Conservation (phyloP, 225 moss, liverwort and hornwort genomes). For the Bryum argenteum region DNA sequence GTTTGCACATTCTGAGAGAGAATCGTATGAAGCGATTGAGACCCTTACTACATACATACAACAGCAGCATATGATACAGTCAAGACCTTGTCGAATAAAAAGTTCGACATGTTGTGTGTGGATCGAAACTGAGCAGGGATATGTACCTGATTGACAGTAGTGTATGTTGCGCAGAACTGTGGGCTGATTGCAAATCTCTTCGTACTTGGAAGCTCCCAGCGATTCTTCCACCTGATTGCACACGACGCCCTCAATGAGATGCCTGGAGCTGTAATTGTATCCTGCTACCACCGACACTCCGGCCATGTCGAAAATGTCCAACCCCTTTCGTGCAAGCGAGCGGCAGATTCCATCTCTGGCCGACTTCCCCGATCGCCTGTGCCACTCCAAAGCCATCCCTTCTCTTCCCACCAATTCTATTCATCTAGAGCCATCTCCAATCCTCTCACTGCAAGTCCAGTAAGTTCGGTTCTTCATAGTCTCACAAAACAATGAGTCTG, state of each 20-base stretch:
- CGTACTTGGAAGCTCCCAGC: constrained; percentile 36
- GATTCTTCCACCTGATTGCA: constrained; percentile 37
- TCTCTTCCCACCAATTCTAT: background rate
- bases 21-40: too few species aligned
- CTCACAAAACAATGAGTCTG: too few species aligned
- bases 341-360: constrained; percentile 40
- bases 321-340: constrained; percentile 45
- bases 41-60: too few species aligned
- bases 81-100: background rate
- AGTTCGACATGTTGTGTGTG: background rate
- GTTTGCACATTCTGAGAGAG: too few species aligned
- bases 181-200: constrained; percentile 48
- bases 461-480: background rate
- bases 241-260: constrained; percentile 35
- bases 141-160: constrained; percentile 46
- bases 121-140: background rate
- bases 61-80: too few species aligned
- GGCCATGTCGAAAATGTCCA: constrained; percentile 49
- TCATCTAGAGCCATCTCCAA: background rate
- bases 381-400: constrained; percentile 41
- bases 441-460: background rate
- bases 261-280: constrained; percentile 41
- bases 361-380: constrained; percentile 37
- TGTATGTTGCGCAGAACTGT: constrained; percentile 44
- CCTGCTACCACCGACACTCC: constrained; percentile 32